A percentile compares a stretch with the other conserved stretches of the same genome.
Conservation (phyloP, 805 yeast genomes). For the Nematodospora valgi region DNA sequence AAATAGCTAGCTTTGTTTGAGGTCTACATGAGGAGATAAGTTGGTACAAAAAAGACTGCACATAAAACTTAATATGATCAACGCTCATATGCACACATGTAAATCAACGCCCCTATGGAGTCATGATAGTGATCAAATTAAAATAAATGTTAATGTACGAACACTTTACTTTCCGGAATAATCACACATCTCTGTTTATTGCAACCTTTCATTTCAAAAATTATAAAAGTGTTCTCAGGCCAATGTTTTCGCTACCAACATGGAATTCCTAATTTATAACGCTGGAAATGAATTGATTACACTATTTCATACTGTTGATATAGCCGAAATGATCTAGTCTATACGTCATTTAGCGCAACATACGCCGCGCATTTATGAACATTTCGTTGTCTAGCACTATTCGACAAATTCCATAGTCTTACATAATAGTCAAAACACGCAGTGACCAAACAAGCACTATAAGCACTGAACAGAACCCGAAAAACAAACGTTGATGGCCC, state of each 20-base stretch:
- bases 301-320: slow-evolving; percentile 5
- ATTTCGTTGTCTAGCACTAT: slow-evolving; percentile 92
- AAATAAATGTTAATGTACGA: too few relatives aligned
- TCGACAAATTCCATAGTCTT: slow-evolving; percentile 89
- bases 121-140: too few relatives aligned
- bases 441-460: slow-evolving; percentile 92
- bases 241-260: neutral
- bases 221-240: too few relatives aligned
- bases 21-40: too few relatives aligned
- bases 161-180: too few relatives aligned
- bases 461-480: slow-evolving; percentile 99
- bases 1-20: too few relatives aligned
- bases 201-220: too few relatives aligned
- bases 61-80: too few relatives aligned
- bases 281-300: slow-evolving; percentile 2
- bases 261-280: neutral
- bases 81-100: too few relatives aligned
- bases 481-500: slow-evolving; percentile 98
- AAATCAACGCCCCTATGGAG: too few relatives aligned
- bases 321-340: slow-evolving; percentile 6
- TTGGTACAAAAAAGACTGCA: too few relatives aligned
- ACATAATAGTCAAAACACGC: slow-evolving; percentile 97
- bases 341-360: slow-evolving; percentile 93
- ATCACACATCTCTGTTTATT: too few relatives aligned
- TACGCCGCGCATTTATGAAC: slow-evolving; percentile 97